phyloP scores from a whole-genome alignment of 306 rosid genomes.

The Castanopsis chinensis region DNA sequence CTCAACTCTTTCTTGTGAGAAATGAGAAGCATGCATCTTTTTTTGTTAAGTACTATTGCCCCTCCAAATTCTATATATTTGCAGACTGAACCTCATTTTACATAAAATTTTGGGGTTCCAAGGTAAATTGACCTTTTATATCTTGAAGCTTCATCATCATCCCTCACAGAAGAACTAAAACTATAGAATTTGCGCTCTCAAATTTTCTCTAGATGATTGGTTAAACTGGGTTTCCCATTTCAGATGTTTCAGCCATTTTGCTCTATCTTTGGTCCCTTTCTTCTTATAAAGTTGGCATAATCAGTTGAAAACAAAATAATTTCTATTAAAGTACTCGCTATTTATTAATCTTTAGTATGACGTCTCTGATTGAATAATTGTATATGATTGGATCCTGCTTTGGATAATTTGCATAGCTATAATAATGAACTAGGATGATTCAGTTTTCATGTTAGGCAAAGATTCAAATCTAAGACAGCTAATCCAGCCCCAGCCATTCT shows the following conservation, averaged over 20 bases:
- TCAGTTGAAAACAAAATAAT: background rate
- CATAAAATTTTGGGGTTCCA: background rate
- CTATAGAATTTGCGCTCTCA: background rate
- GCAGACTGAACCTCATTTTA: background rate
- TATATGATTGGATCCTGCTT: background rate
- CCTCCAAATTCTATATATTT: background rate
- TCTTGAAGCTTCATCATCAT: background rate
- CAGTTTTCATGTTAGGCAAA: background rate
- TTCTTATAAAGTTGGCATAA: background rate
- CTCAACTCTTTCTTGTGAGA: slow-evolving; percentile 5
- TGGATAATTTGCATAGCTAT: background rate
- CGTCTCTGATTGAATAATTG: background rate
- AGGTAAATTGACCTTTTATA: background rate
- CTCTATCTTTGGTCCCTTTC: background rate
- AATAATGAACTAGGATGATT: background rate
- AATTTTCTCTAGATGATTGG: background rate
- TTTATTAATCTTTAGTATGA: background rate
- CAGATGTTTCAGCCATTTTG: background rate
- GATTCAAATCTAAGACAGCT: background rate
- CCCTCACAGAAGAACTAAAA: background rate
- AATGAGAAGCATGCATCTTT: background rate
- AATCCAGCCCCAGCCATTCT: background rate
- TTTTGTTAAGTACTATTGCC: background rate
- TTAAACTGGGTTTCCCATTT: background rate
- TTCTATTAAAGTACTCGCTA: background rate